Conservation (phyloP, 768 basidiomycete genomes). For the Stropharia rugosoannulata region DNA sequence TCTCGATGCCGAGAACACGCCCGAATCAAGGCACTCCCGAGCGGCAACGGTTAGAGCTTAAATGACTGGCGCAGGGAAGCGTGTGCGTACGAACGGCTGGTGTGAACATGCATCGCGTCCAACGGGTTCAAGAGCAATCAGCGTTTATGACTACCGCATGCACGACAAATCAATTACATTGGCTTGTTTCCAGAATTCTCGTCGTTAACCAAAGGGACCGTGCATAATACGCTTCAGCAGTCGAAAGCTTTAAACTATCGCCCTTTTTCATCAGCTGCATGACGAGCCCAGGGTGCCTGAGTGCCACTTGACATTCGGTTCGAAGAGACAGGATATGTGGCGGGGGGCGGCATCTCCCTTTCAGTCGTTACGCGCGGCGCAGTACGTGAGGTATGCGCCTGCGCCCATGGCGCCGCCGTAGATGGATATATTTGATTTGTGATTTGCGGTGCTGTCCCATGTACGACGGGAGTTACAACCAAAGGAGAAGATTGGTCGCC, state of each 20-base stretch:
- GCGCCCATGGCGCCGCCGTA: slow-evolving; percentile 5
- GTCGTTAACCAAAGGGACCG: neutral
- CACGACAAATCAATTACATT: neutral
- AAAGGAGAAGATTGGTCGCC: neutral
- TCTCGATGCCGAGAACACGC: neutral
- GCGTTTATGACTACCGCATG: neutral
- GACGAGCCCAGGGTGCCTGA: slow-evolving; percentile 1
- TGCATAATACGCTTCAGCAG: neutral
- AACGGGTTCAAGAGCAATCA: too few species aligned
- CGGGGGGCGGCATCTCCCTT: neutral
- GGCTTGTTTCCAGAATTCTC: neutral
- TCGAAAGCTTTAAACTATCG: neutral
- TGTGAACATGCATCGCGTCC: neutral
- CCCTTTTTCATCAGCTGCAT: neutral
- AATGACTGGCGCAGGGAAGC: neutral
- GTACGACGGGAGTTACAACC: neutral
- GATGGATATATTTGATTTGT: slow-evolving; percentile 7
- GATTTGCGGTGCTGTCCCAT: neutral
- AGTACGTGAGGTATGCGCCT: neutral
- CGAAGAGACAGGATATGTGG: neutral
- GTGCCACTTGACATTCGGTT: neutral
- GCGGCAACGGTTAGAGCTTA: neutral
- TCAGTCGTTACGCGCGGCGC: neutral
- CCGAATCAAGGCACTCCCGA: neutral
- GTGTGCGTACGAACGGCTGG: neutral